Evolutionary conservation across 106 monocot species (phyloP).

Genomic region (Alisma plantagoaquatica): DNA sequence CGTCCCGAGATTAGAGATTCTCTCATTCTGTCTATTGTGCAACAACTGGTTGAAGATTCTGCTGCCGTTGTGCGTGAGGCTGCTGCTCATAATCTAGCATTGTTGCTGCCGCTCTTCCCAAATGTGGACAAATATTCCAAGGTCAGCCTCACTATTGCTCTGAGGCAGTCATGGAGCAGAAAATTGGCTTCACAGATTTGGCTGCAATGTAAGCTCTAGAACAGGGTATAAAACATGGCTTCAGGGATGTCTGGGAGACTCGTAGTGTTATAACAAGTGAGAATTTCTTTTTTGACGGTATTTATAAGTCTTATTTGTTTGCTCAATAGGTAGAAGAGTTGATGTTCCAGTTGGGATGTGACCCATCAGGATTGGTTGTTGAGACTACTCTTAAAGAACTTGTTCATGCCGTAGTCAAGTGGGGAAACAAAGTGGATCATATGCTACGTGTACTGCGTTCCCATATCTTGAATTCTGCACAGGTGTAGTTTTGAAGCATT

Average conservation of each 20-base stretch:
- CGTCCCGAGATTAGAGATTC: constrained; percentile 96
- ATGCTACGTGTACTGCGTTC: constrained; percentile 62
- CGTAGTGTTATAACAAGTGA: constrained; percentile 22
- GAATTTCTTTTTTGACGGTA: constrained; percentile 5
- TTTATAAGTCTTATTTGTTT: constrained; percentile 17
- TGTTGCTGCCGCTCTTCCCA: constrained; percentile 93
- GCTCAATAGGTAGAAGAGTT: constrained; percentile 84
- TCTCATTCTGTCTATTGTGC: constrained; percentile 92
- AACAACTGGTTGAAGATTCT: constrained; percentile 90
- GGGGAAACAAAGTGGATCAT: constrained; percentile 92
- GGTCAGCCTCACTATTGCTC: constrained; percentile 94
- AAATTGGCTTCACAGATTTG: constrained; percentile 79
- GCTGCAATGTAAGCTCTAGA: constrained; percentile 88
- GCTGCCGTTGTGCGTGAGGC: constrained; percentile 94
- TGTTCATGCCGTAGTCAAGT: constrained; percentile 69
- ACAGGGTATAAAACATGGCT: constrained; percentile 43
- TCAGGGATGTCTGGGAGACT: constrained; percentile 36
- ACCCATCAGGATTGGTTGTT: constrained; percentile 89
- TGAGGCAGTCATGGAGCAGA: constrained; percentile 88
- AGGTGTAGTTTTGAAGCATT: constrained; percentile 36
- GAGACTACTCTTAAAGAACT: constrained; percentile 78
- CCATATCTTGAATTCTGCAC: constrained; percentile 66
- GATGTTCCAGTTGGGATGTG: constrained; percentile 84
- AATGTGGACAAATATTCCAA: constrained; percentile 98
- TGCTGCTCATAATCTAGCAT: constrained; percentile 85